Conservation (phyloP, 1,139 yeast genomes). For the Saccharomyces hybrid region DNA sequence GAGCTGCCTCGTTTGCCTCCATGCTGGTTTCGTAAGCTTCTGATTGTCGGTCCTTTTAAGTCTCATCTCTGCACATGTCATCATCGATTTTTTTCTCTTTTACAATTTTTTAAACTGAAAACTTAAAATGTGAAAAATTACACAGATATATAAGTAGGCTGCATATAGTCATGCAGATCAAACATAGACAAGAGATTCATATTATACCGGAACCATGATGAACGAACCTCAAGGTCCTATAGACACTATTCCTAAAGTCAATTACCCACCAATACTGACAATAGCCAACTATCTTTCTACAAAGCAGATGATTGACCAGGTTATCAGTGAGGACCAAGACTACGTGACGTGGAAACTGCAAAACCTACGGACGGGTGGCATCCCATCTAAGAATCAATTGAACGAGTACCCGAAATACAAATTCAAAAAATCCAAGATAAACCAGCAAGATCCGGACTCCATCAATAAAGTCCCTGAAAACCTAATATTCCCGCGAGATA, state of each 20-base stretch:
- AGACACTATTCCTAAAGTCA: conserved; percentile 24
- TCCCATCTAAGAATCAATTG: neutral
- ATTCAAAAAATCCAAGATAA: neutral
- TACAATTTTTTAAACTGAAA: conserved; percentile 1
- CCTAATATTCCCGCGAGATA: conserved; percentile 23
- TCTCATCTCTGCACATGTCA: conserved; percentile 7
- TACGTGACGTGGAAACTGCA: conserved; percentile 30
- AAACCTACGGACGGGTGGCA: conserved; percentile 28
- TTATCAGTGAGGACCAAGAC: conserved; percentile 30
- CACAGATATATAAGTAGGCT: neutral
- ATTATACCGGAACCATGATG: conserved; percentile 8
- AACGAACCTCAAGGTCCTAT: conserved; percentile 28
- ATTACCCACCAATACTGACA: conserved; percentile 27
- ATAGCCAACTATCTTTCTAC: conserved; percentile 26
- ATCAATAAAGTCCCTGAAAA: conserved; percentile 24
- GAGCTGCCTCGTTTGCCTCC: conserved; percentile 34
- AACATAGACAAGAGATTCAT: neutral
- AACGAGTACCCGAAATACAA: conserved; percentile 4
- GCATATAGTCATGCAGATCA: no score
- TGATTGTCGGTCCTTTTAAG: conserved; percentile 11
- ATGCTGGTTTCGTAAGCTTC: neutral
- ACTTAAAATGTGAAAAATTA: neutral
- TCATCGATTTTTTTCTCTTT: conserved; percentile 4
- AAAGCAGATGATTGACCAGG: conserved; percentile 30
- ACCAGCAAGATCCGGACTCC: neutral